These are phyloP conservation scores for Rhizoclosmatium globosum DNA, from an alignment of 192 early-diverging fungal species.

Conservation along the genomic window DNA sequence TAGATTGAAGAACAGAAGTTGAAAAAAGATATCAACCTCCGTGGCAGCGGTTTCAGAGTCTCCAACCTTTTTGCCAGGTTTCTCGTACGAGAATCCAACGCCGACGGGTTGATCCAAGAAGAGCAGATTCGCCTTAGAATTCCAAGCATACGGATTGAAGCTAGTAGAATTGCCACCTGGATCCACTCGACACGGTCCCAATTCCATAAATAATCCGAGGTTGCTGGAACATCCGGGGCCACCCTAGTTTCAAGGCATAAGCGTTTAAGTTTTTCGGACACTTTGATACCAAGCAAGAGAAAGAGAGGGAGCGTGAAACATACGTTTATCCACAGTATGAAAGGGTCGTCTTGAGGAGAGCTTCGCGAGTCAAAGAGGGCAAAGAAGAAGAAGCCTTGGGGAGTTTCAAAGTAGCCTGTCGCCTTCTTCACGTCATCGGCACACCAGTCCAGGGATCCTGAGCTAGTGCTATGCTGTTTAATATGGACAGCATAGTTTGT, in stretches of 20 bases:
- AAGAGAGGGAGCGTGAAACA: not conserved
- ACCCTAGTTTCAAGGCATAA: slow-evolving; percentile 53
- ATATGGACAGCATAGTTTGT: slow-evolving; percentile 3
- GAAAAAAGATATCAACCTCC: slow-evolving; percentile 92
- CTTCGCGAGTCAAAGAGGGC: slow-evolving; percentile 92
- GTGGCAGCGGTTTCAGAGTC: slow-evolving; percentile 76
- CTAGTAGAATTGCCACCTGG: slow-evolving; percentile 72
- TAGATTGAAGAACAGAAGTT: slow-evolving; percentile 68
- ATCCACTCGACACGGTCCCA: slow-evolving; percentile 87
- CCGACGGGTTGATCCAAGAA: slow-evolving; percentile 74
- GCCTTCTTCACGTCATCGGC: not conserved
- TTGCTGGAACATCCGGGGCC: slow-evolving; percentile 81
- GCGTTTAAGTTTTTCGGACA: not conserved
- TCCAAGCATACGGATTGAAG: slow-evolving; percentile 86
- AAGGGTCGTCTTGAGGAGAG: slow-evolving; percentile 76
- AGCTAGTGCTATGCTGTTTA: not conserved
- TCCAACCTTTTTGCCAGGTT: slow-evolving; percentile 61
- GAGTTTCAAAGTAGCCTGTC: slow-evolving; percentile 34
- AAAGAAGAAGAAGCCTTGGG: slow-evolving; percentile 43
- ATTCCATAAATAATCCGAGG: slow-evolving; percentile 79
- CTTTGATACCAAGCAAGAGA: not conserved
- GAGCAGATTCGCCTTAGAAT: slow-evolving; percentile 80
- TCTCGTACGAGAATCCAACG: slow-evolving; percentile 86
- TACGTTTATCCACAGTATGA: slow-evolving; percentile 46
- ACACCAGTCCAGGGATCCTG: slow-evolving; percentile 19